Conservation (phyloP, 2,329 filamentous ascomycete species). For the Pseudocercospora vitis region DNA sequence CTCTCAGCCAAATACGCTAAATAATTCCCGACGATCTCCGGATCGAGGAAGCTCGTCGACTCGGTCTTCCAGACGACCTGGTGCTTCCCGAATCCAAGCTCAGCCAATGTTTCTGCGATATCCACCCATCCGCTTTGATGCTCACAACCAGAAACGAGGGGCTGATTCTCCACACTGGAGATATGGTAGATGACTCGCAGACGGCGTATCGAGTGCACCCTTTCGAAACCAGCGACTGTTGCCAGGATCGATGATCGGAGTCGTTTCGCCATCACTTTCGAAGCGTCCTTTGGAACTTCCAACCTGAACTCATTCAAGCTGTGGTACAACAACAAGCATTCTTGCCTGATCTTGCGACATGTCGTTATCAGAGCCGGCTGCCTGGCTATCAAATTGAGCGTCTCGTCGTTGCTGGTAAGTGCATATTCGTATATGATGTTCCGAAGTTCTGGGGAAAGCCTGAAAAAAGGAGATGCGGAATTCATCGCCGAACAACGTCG, state of each 20-base stretch:
- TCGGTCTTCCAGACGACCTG: conserved; percentile 15
- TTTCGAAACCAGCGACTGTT: neutral
- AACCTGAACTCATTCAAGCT: conserved; percentile 28
- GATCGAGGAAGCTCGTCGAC: conserved; percentile 11
- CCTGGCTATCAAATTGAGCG: neutral
- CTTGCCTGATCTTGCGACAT: conserved; percentile 24
- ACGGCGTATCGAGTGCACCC: conserved; percentile 1
- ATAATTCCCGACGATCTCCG: conserved; percentile 16
- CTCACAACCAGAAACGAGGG: neutral
- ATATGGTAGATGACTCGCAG: conserved; percentile 13
- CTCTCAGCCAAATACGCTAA: conserved; percentile 16
- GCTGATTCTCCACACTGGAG: conserved; percentile 15
- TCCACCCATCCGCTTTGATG: conserved; percentile 10
- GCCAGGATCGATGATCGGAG: neutral
- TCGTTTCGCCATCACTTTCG: neutral
- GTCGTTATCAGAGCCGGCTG: conserved; percentile 15
- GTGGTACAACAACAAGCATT: conserved; percentile 26
- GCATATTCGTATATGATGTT: conserved; percentile 22
- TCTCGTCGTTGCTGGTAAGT: neutral
- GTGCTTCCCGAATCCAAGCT: conserved; percentile 4
- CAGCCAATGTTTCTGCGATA: conserved; percentile 7
- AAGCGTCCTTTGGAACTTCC: conserved; percentile 7
- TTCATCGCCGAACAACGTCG: neutral
- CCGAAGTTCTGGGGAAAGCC: conserved; percentile 17
- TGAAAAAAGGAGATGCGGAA: conserved; percentile 13